Percentiles rank a stretch among this genome's conserved stretches.
phyloP scores from a whole-genome alignment of 257 asterid species.

The Solanum commersonii region DNA sequence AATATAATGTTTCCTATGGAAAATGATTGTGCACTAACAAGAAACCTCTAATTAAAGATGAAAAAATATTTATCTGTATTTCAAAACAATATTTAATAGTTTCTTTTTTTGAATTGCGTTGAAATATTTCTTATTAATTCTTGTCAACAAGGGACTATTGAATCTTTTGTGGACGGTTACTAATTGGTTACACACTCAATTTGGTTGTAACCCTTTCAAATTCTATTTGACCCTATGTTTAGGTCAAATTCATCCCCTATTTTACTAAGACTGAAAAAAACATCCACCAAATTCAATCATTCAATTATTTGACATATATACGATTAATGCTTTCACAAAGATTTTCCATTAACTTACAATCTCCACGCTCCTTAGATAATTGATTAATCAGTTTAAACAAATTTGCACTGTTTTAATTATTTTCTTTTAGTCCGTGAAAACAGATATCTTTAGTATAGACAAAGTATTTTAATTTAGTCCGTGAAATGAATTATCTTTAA shows the following conservation, averaged over 20 bases:
- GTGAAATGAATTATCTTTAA: neutral
- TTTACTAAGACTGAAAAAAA: neutral
- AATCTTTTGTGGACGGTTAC: neutral
- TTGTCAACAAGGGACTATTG: neutral
- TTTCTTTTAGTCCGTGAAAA: neutral
- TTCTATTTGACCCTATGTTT: neutral
- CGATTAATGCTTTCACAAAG: neutral
- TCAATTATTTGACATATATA: neutral
- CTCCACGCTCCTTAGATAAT: neutral
- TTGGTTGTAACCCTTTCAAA: neutral
- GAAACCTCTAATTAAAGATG: neutral
- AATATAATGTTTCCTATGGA: neutral
- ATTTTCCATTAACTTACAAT: neutral
- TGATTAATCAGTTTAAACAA: neutral
- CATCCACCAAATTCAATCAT: neutral
- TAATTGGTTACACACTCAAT: neutral
- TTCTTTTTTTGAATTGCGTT: neutral
- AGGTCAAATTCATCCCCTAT: neutral
- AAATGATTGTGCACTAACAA: accelerated
- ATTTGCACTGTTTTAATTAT: neutral
- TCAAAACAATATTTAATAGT: neutral
- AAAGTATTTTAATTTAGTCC: neutral
- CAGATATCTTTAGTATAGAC: neutral
- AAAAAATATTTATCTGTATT: neutral
- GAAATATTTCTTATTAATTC: neutral